These are phyloP conservation scores for Gossypium anomalum DNA, from an alignment of 345 rosid species.

Conservation along the genomic window DNA sequence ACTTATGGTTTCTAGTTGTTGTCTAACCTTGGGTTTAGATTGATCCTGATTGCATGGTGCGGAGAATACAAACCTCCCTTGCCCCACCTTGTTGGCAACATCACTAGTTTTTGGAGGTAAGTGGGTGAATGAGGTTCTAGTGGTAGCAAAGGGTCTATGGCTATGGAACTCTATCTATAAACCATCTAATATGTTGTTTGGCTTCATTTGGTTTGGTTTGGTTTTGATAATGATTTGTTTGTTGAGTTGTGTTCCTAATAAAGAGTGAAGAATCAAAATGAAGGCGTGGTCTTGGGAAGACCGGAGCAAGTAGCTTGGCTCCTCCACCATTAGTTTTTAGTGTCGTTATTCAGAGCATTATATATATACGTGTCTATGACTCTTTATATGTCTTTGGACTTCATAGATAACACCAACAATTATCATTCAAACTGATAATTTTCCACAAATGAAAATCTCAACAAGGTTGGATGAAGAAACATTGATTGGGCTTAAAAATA, in stretches of 20 bases:
- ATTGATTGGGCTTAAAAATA: not conserved
- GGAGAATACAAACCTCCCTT: constrained; percentile 19
- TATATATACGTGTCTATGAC: not conserved
- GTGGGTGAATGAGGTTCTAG: not conserved
- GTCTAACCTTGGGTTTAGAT: not conserved
- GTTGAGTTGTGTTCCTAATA: not conserved
- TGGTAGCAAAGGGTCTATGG: not conserved
- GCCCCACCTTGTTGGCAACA: not conserved
- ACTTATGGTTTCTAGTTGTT: not conserved
- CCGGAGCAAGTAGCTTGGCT: not conserved
- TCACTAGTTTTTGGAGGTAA: not conserved
- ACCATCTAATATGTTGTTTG: not conserved
- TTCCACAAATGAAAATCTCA: not conserved
- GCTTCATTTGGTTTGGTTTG: not conserved
- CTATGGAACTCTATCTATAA: not conserved
- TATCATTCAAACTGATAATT: no score
- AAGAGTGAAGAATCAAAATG: not conserved
- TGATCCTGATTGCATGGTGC: constrained; percentile 2
- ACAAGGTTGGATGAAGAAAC: not conserved
- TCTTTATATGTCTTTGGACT: no score
- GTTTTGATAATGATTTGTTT: constrained; percentile 1
- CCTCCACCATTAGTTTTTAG: not conserved
- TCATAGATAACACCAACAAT: no score
- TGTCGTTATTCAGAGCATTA: not conserved
- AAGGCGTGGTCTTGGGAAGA: not conserved